Evolutionary conservation across 805 yeast genomes (phyloP).

Genomic region (Candida silvicultrix): DNA sequence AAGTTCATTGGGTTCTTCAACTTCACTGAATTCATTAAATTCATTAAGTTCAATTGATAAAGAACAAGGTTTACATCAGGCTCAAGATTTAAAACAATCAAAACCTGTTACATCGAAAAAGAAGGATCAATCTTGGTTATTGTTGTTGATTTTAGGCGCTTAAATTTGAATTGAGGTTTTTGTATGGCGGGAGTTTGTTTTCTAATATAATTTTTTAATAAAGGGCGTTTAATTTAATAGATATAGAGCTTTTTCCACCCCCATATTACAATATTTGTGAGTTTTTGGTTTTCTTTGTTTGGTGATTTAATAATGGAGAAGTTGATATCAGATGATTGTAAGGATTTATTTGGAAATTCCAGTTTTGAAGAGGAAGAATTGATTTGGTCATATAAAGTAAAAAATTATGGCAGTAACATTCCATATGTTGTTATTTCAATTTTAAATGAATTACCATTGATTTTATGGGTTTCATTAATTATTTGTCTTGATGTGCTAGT

Average conservation of each 20-base stretch:
- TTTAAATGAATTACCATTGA: neutral
- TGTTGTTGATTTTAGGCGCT: constrained; percentile 17
- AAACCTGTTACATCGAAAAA: neutral
- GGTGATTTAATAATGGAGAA: no score
- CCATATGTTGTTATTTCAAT: no score
- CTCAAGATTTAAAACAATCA: neutral
- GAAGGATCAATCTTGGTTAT: constrained; percentile 22
- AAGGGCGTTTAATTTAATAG: no score
- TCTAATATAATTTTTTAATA: no score
- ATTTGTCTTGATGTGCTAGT: neutral
- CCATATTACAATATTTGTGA: no score
- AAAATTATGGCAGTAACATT: no score
- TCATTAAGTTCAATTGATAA: neutral
- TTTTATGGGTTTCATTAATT: neutral
- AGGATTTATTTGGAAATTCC: neutral
- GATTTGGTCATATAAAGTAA: no score
- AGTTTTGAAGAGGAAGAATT: neutral
- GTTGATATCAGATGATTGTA: no score
- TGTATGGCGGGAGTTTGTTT: no score
- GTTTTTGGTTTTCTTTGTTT: no score
- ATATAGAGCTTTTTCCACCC: no score
- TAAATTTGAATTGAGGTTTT: constrained; percentile 4
- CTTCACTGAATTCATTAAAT: neutral
- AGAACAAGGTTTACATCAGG: neutral
- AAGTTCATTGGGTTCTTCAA: neutral